Evolutionary conservation across 352 stramenopile genomes (phyloP).

Genomic region (Pythium myriotylum): DNA sequence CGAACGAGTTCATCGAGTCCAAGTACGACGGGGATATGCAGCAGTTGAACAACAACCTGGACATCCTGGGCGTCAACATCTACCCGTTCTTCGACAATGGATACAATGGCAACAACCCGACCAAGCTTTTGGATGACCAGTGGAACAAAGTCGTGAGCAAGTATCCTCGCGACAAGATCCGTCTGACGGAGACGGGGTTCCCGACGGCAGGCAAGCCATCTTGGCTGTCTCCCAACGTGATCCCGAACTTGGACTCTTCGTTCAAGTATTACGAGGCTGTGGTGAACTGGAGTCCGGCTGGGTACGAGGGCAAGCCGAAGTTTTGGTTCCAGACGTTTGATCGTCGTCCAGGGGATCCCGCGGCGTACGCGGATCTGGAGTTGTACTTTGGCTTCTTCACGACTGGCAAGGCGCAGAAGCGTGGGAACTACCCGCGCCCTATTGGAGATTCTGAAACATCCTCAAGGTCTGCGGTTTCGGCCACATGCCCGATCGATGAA

Average conservation of each 20-base stretch:
- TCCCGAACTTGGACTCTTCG: constrained; percentile 24
- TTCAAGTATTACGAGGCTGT: constrained; percentile 36
- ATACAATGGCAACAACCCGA: constrained; percentile 28
- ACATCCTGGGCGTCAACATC: constrained; percentile 41
- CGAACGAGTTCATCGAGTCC: constrained; percentile 31
- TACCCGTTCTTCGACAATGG: constrained; percentile 43
- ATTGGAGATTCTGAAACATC: too few relatives aligned
- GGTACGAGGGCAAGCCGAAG: constrained; percentile 23
- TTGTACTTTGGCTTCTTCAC: constrained; percentile 41
- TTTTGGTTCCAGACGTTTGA: constrained; percentile 51
- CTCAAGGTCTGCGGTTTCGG: not conserved
- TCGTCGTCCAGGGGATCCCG: constrained; percentile 30
- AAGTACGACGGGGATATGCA: constrained; percentile 20
- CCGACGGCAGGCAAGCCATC: constrained; percentile 28
- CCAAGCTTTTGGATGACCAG: constrained; percentile 24
- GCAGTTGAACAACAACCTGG: constrained; percentile 17
- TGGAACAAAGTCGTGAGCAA: constrained; percentile 31
- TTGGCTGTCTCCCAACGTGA: constrained; percentile 18
- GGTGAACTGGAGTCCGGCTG: constrained; percentile 30
- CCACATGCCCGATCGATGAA: constrained; percentile 9
- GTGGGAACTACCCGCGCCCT: constrained; percentile 24
- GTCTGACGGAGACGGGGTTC: constrained; percentile 40
- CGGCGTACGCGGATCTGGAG: constrained; percentile 25
- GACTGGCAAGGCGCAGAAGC: constrained; percentile 27
- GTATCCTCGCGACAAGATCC: constrained; percentile 33